Conservation (phyloP, 2,329 filamentous ascomycete species). For the Myriosclerotinia curreyana region DNA sequence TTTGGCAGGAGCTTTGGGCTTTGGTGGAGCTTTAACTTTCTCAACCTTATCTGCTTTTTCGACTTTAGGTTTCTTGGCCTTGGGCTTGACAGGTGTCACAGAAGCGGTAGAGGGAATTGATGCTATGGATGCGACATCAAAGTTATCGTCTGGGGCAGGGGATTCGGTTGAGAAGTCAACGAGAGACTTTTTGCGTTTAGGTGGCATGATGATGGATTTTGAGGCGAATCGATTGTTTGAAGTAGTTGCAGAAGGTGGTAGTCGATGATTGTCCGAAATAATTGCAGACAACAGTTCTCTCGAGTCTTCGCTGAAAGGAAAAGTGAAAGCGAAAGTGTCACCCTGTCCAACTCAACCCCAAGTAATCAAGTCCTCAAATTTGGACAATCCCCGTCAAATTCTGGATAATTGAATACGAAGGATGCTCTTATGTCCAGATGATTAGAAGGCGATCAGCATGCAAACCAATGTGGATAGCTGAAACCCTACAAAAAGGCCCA, state of each 20-base stretch:
- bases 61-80: conserved; percentile 11
- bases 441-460: not conserved
- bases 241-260: not conserved
- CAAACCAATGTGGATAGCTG: not conserved
- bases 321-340: not conserved
- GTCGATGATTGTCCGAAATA: not conserved
- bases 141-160: not conserved
- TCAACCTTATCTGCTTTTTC: not conserved
- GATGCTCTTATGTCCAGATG: no score
- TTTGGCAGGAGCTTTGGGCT: not conserved
- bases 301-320: not conserved
- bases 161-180: conserved; percentile 2
- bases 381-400: not conserved
- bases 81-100: conserved; percentile 18
- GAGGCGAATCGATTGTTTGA: not conserved
- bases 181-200: conserved; percentile 17
- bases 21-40: conserved; percentile 23
- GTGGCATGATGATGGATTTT: conserved; percentile 7
- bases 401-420: not conserved
- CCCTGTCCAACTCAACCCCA: not conserved
- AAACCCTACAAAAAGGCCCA: no score
- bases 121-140: not conserved
- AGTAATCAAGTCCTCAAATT: not conserved
- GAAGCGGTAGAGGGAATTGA: conserved; percentile 16
- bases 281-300: not conserved